A percentile compares a stretch with the other conserved stretches of the same genome.
Evolutionary conservation across 2,329 filamentous ascomycete genomes (phyloP).

Genomic region (Alternaria ventricosa): DNA sequence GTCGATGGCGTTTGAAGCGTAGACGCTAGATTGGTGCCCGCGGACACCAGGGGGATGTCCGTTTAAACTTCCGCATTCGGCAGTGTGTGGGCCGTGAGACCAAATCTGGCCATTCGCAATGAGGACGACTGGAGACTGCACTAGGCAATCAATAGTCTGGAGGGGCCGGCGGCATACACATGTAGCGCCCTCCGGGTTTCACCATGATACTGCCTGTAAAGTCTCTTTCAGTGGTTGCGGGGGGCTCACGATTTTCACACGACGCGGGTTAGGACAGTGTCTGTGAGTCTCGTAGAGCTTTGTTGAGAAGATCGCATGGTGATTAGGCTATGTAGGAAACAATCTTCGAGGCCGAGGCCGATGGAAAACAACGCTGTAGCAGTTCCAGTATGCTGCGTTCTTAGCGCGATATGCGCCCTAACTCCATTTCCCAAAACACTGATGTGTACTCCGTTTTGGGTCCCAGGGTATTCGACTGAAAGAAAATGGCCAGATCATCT

Average conservation of each 20-base stretch:
- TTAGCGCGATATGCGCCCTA: neutral
- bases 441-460: constrained; percentile 24
- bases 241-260: neutral
- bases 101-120: constrained; percentile 3
- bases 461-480: constrained; percentile 22
- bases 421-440: constrained; percentile 14
- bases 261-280: neutral
- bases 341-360: neutral
- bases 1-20: constrained; percentile 11
- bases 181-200: constrained; percentile 9
- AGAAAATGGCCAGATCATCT: constrained; percentile 2
- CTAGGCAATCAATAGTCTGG: constrained; percentile 10
- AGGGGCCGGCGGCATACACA: neutral
- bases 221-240: neutral
- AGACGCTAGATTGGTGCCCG: neutral
- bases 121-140: neutral
- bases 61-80: constrained; percentile 3
- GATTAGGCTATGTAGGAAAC: constrained; percentile 9
- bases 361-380: neutral
- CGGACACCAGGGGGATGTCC: neutral
- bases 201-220: constrained; percentile 1
- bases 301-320: neutral
- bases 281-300: neutral
- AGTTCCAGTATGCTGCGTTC: neutral
- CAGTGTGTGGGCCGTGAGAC: neutral